Base-by-base conservation (phyloP, 2,329 filamentous ascomycete species). In the Diaporthe ilicicola region DNA sequence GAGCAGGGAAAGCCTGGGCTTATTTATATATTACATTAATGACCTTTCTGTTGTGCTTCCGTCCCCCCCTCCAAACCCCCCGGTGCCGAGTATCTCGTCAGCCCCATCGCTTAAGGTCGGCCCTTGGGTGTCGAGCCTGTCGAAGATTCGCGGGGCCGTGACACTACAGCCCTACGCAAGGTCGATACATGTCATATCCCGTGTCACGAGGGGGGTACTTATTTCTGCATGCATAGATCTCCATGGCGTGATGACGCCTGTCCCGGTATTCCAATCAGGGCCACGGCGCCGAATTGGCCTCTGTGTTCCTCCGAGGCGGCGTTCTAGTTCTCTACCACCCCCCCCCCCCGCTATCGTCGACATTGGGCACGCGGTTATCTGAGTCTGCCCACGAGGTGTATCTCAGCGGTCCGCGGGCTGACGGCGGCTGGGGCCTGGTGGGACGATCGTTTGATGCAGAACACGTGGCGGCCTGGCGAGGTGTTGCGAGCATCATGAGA, bases 401-500 rank as follows among this genome's bases (percentile, higher is more conserved):
- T 48, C 44, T 34, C 19, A 22, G 9, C 19, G 39, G 22, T 2
- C 13, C 10, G 5, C 4, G 42, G 27, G 42, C 59, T 62, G 39
- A 62, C 37, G 24, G 42, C 59, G 42, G 59, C 59, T 48, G 42
- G 59, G 59, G 27, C 34, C 42, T 48, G 59, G 59, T 48, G 59
- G 59, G 42, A 27, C 59, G 59, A 48, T 62, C 59, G 29, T 39
- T 62, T 44, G 39, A 48, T 62, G 59, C 42, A 34, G 42, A 62
- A 62, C 59, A 62, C 59, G 59, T 62, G 59, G 59, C 27, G 48
- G 32, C 22, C 6, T 62, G 59, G 59, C 27, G 29, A 37, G 42
- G 59, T 64, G 59, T 37, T 64, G 59, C 59, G 44, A 50, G 59
- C 59, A 64, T 50, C 44, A 50, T 64, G 44, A 64, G 59, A 64